Evolutionary conservation across 2,329 filamentous ascomycete genomes (phyloP).

Genomic region (Alternaria ventricosa): DNA sequence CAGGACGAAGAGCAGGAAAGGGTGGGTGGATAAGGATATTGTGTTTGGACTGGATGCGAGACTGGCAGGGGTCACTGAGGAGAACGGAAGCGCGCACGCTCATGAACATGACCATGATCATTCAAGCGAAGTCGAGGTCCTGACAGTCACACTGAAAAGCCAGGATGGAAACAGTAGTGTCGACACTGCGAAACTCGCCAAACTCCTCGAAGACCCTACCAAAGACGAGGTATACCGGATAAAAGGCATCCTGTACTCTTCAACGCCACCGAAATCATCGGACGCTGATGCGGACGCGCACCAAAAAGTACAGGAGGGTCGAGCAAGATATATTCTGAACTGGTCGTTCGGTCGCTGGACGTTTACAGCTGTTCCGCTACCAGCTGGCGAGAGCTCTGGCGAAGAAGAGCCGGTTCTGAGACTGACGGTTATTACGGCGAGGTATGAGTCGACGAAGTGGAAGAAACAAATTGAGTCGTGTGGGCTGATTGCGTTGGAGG

Average conservation of each 20-base stretch:
- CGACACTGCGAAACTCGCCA: slow-evolving; percentile 61
- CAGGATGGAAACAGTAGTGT: slow-evolving; percentile 62
- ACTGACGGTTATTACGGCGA: slow-evolving; percentile 77
- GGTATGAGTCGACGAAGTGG: slow-evolving; percentile 78
- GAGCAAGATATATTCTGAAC: slow-evolving; percentile 83
- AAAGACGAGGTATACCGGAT: slow-evolving; percentile 97
- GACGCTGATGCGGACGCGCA: slow-evolving; percentile 42
- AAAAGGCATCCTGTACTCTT: slow-evolving; percentile 69
- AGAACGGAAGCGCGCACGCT: slow-evolving; percentile 50
- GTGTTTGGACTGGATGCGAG: slow-evolving; percentile 89
- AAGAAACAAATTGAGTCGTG: slow-evolving; percentile 72
- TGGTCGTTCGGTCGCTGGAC: slow-evolving; percentile 98
- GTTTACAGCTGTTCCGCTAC: slow-evolving; percentile 69
- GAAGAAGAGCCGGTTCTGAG: slow-evolving; percentile 65
- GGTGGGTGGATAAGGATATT: slow-evolving; percentile 77
- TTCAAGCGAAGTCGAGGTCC: slow-evolving; percentile 85
- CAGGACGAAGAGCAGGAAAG: slow-evolving; percentile 84
- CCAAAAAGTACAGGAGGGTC: slow-evolving; percentile 45
- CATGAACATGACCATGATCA: slow-evolving; percentile 65
- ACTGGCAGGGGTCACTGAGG: slow-evolving; percentile 62
- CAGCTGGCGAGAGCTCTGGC: slow-evolving; percentile 28
- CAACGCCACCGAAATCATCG: slow-evolving; percentile 56
- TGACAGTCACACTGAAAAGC: slow-evolving; percentile 73
- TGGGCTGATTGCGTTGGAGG: slow-evolving; percentile 48
- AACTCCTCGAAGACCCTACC: slow-evolving; percentile 73